Percentiles rank a stretch among this genome's conserved stretches.
Conservation (phyloP, 495 filamentous ascomycete species). For the Xylaria nigripes region DNA sequence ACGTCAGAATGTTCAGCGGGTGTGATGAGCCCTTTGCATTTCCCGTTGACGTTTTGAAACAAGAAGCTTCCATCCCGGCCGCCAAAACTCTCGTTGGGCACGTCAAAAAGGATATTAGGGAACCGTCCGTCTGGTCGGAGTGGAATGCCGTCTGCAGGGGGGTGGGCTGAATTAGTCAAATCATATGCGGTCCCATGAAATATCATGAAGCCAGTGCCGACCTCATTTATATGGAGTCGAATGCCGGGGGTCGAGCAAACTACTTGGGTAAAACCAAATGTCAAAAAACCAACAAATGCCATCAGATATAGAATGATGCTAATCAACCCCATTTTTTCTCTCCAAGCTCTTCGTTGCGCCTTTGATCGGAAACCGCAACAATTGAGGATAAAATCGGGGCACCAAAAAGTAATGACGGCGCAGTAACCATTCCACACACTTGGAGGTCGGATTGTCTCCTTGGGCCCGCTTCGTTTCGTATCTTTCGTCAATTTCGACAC, state of each 20-base stretch:
- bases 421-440: conserved; percentile 96
- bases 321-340: conserved; percentile 96
- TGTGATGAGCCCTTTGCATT: conserved; percentile 88
- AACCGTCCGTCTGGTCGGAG: conserved; percentile 29
- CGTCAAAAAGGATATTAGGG: conserved; percentile 79
- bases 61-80: conserved; percentile 92
- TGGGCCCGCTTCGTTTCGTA: conserved; percentile 52
- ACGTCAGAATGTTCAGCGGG: conserved; percentile 61
- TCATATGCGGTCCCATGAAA: conserved; percentile 89
- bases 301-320: conserved; percentile 87
- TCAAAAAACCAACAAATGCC: conserved; percentile 87
- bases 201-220: conserved; percentile 80
- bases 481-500: conserved; percentile 47
- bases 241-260: conserved; percentile 66
- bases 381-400: conserved; percentile 70
- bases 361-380: conserved; percentile 85
- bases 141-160: conserved; percentile 70
- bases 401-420: conserved; percentile 87
- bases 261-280: conserved; percentile 86
- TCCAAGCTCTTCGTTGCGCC: conserved; percentile 88
- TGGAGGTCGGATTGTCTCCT: conserved; percentile 65
- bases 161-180: conserved; percentile 63
- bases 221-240: conserved; percentile 72
- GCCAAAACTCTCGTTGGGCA: conserved; percentile 61
- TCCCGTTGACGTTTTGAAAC: conserved; percentile 98